Evolutionary conservation across 371 early-diverging fungal species (phyloP).

Genomic region (Rozella allomycis): DNA sequence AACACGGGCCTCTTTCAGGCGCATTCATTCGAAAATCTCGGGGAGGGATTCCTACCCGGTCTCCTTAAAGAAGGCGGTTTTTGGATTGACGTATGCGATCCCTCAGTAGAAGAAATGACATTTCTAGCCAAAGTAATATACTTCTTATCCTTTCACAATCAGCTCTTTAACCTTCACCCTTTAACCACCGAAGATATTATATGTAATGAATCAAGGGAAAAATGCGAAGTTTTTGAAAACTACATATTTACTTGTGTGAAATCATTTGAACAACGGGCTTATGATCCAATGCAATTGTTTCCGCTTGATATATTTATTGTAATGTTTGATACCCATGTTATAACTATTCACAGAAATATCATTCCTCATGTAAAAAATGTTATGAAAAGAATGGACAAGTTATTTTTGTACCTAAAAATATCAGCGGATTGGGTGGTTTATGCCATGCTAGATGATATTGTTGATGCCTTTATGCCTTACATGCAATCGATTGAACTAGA

Average conservation of each 20-base stretch:
- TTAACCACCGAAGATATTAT: slow-evolving; percentile 74
- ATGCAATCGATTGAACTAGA: slow-evolving; percentile 59
- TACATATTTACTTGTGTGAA: slow-evolving; percentile 79
- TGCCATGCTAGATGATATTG: slow-evolving; percentile 60
- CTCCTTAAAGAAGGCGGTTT: too few species aligned
- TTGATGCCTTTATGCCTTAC: slow-evolving; percentile 56
- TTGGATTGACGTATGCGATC: too few species aligned
- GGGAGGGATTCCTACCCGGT: too few species aligned
- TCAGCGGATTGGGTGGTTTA: slow-evolving; percentile 61
- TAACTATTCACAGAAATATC: slow-evolving; percentile 25
- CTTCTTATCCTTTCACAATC: too few species aligned
- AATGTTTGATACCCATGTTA: slow-evolving; percentile 48
- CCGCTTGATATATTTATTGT: slow-evolving; percentile 58
- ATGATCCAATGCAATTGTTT: slow-evolving; percentile 34
- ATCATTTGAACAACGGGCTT: slow-evolving; percentile 41
- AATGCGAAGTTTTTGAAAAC: slow-evolving; percentile 66
- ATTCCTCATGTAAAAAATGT: slow-evolving; percentile 21
- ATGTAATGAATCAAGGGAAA: slow-evolving; percentile 72
- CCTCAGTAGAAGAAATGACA: too few species aligned
- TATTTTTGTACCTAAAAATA: slow-evolving; percentile 5
- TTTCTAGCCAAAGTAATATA: too few species aligned
- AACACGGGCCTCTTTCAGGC: too few species aligned
- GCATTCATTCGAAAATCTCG: too few species aligned
- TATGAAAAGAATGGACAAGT: slow-evolving; percentile 42
- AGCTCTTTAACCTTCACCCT: slow-evolving; percentile 49